Evolutionary conservation across 139 green algal genomes (phyloP).

Genomic region (Closterium sp.): DNA sequence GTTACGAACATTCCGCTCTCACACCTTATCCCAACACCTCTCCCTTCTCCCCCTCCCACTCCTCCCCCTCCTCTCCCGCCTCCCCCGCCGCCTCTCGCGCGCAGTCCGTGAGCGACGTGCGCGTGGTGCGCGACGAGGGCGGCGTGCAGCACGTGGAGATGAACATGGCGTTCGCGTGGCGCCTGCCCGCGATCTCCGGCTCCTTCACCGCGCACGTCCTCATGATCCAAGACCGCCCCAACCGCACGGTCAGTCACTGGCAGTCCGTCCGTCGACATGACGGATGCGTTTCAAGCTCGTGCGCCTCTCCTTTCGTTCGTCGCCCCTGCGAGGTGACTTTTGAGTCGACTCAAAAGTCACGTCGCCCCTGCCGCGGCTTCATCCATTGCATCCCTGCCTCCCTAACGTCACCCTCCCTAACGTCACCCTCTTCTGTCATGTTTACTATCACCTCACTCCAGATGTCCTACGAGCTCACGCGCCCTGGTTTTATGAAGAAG

Average conservation of each 20-base stretch:
- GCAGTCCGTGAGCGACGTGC: neutral
- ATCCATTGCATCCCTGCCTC: too few species aligned
- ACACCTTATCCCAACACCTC: neutral
- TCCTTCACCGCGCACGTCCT: conserved; percentile 46
- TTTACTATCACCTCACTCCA: conserved; percentile 40
- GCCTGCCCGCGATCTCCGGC: conserved; percentile 53
- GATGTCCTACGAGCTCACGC: conserved; percentile 57
- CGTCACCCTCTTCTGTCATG: too few species aligned
- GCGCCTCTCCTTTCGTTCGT: too few species aligned
- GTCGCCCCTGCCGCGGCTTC: too few species aligned
- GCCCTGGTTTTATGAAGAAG: conserved; percentile 61
- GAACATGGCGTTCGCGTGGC: conserved; percentile 59
- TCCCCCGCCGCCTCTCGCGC: neutral
- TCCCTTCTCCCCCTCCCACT: neutral
- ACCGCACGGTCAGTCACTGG: neutral
- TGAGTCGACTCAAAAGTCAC: too few species aligned
- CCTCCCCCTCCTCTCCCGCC: neutral
- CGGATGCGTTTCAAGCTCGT: too few species aligned
- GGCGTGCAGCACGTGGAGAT: conserved; percentile 57
- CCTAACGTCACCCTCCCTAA: too few species aligned
- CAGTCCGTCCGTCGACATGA: too few species aligned
- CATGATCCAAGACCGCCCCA: conserved; percentile 50
- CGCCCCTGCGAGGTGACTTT: too few species aligned
- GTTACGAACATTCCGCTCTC: too few species aligned
- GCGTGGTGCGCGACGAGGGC: conserved; percentile 57